Base-by-base conservation (phyloP, 2,329 filamentous ascomycete species). In the Fusarium mexicanum region DNA sequence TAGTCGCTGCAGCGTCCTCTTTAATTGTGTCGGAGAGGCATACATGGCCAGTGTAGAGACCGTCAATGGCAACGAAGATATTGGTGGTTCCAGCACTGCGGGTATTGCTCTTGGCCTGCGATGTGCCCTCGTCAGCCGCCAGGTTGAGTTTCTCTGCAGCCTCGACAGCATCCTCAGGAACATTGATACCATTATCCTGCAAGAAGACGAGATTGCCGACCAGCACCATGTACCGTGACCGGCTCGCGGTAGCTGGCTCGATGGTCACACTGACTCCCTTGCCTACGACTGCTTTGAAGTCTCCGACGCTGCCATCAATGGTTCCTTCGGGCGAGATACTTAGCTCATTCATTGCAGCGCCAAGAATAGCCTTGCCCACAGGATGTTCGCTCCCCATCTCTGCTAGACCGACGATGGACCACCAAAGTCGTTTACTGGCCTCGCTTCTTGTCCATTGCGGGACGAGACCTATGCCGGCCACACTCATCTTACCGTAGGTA, bases 381-480 rank as follows among this genome's bases (percentile, higher is more conserved):
- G 96, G 96, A 80, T 99, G 96, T 83, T 99, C 96, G 78, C 94
- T 98, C 73, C 94, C 93, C 89, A 95, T 95, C 84, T 99, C 96
- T 2, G 96, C 93, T 22, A 98, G 91, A 51, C 95, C 96, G 63
- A 99, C 91, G 69, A 98, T 88, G 22, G 93, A 91, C 96, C 96
- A 99, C 96, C 96, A 99, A 6, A 97, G 87, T 40, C 91, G 90
- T 31, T n/a, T 11, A 6, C 14, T 31, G 14, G 67, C 89, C 90
- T 66, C 90, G 90, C 86, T 89, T 90, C 40, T 92, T 7, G 14
- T 12, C 47, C 89, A 64, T 87, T 91, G 33, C 89, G 43, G 96
- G 87, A 58, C 90, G 90, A 29, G 89, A 86, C 66, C 91, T 90
- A n/a, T 5, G 10, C 29, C 31, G 11, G 94, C 93, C n/a, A 98